These are phyloP conservation scores for Aureobasidium pullulans DNA, from an alignment of 2,329 filamentous ascomycete genomes.

Conservation along the genomic window DNA sequence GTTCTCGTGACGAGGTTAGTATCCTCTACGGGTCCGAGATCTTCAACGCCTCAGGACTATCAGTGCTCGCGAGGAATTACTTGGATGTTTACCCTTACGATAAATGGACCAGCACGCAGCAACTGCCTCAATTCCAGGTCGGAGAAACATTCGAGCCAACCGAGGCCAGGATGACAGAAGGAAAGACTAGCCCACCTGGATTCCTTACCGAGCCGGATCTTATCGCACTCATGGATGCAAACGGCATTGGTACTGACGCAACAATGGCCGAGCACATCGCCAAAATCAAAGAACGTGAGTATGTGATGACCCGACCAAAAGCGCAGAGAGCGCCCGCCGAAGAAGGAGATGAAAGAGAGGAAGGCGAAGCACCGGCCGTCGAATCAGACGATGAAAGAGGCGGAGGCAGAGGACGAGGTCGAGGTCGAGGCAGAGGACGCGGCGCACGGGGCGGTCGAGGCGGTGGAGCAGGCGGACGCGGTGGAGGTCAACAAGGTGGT, in stretches of 20 bases:
- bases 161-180: slow-evolving; percentile 82
- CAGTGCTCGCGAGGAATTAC: slow-evolving; percentile 84
- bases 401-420: slow-evolving; percentile 34
- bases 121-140: slow-evolving; percentile 69
- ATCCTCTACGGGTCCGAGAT: slow-evolving; percentile 74
- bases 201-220: slow-evolving; percentile 94
- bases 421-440: slow-evolving; percentile 27
- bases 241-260: slow-evolving; percentile 95
- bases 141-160: slow-evolving; percentile 81
- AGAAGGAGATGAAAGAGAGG: slow-evolving; percentile 28
- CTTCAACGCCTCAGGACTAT: slow-evolving; percentile 76
- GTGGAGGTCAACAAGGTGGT: slow-evolving; percentile 37
- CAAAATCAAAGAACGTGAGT: slow-evolving; percentile 85
- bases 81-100: slow-evolving; percentile 95
- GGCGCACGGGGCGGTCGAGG: slow-evolving; percentile 43
- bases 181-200: slow-evolving; percentile 75
- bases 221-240: slow-evolving; percentile 95
- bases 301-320: slow-evolving; percentile 61
- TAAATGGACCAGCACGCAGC: slow-evolving; percentile 83
- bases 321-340: slow-evolving; percentile 28
- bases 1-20: slow-evolving; percentile 76
- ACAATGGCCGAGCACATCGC: slow-evolving; percentile 99
- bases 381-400: slow-evolving; percentile 29
- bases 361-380: slow-evolving; percentile 27
- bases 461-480: slow-evolving; percentile 39